Evolutionary conservation across 2,329 filamentous ascomycete species (phyloP), one percentile per base, ranked within the genome.

Genomic region (Cryphonectria naterciae): DNA sequence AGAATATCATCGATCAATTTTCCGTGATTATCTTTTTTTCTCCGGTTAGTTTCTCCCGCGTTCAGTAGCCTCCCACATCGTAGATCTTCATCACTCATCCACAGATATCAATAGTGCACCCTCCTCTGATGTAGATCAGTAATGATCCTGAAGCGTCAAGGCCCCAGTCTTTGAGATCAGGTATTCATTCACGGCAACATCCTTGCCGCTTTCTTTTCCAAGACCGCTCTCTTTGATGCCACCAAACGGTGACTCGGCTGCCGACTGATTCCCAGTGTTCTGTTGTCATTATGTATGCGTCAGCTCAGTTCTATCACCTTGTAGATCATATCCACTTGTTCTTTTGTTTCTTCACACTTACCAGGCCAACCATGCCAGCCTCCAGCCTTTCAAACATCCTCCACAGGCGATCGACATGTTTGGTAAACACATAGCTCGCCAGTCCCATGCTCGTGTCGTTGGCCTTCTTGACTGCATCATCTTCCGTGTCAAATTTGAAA

Each of bases 291-390:
- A n/a, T 7, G 22, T 5, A 19, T 17, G n/a, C 28, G 35, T 43
- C 10, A 4, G 8, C 35, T 64, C 22, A 67, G 46, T n/a, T 15
- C 7, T 43, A 11, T 37, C 2, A 25, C 22, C 2, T 6, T 22
- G 28, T 15, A 6, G 15, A 1, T 6, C 2, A 37, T 19, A 39
- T 39, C 10, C 10, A 39, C 32, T 15, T 19, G 17, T 19, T 19
- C 43, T 46, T 7, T 22, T 5, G 1, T 22, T 22, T 22, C 46
- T 2, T 10, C 8, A 13, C 10, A 70, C 71, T 64, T 28, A 71
- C 71, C 43, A 89, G 85, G 68, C 88, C 89, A 7, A 91, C 85
- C 89, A 91, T 91, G 15, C 89, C 88, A 1, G 90, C 87, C 73
- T 92, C 87, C 67, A 91, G 78, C 2, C 80, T 82, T 73, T 85